phyloP scores from a whole-genome alignment of 2,329 filamentous ascomycete species.

The Colletotrichum sp. region DNA sequence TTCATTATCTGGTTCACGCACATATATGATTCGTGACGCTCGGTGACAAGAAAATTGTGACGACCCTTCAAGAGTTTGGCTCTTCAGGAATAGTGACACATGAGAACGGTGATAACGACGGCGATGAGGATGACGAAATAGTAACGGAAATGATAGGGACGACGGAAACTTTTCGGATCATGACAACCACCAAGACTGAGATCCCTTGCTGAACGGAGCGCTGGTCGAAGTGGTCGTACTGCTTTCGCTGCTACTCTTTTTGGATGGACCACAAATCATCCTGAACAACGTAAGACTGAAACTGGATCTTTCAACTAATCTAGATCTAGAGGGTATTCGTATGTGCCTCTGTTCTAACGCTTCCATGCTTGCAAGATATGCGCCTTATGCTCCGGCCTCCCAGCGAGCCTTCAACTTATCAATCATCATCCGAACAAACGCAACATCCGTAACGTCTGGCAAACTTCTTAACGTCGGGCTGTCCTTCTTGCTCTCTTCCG shows the following conservation, averaged over 20 bases:
- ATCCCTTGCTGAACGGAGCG: no score
- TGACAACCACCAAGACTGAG: no score
- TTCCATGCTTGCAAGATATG: background rate
- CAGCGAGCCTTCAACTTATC: background rate
- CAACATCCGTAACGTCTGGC: background rate
- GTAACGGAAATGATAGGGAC: no score
- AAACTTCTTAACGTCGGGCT: background rate
- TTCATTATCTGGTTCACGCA: background rate
- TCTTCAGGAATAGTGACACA: background rate
- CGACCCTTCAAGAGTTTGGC: fast-evolving
- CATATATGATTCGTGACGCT: background rate
- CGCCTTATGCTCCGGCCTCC: background rate
- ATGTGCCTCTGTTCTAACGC: background rate
- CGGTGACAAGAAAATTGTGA: background rate
- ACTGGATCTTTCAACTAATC: background rate
- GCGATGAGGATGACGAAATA: no score
- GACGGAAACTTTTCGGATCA: no score
- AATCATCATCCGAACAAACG: background rate
- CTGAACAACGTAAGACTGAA: background rate
- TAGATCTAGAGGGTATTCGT: background rate
- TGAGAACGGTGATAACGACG: no score
- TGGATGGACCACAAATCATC: no score
- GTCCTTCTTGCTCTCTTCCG: background rate
- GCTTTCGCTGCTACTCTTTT: no score
- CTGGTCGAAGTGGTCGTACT: no score